Evolutionary conservation across 108 stramenopile species (phyloP).

Genomic region (Skeletonema potamos): DNA sequence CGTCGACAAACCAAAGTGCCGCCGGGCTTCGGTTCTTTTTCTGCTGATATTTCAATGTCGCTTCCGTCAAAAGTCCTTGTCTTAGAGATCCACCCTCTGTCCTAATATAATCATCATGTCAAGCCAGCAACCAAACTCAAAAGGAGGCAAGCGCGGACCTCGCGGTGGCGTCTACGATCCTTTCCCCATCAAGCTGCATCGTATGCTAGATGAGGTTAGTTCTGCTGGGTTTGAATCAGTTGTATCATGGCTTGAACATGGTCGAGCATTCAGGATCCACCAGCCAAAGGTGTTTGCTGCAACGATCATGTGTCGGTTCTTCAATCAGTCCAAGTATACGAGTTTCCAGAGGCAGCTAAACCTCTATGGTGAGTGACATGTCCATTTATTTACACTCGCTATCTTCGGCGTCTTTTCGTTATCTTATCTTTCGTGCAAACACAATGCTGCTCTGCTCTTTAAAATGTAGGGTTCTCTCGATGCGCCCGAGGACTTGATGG

Average conservation of each 20-base stretch:
- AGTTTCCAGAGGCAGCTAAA: conserved; percentile 77
- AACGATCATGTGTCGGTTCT: conserved; percentile 79
- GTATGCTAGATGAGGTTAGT: conserved; percentile 62
- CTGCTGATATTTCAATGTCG: no score
- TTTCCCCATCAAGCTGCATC: conserved; percentile 73
- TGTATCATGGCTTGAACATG: conserved; percentile 80
- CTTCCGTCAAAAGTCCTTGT: no score
- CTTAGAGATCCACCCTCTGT: no score
- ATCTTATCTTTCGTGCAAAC: not conserved
- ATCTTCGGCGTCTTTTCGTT: not conserved
- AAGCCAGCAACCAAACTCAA: not conserved
- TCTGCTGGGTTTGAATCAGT: conserved; percentile 54
- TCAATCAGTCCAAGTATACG: conserved; percentile 59
- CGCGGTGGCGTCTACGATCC: conserved; percentile 62
- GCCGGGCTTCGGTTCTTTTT: no score
- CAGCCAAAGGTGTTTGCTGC: conserved; percentile 66
- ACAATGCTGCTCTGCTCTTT: not conserved
- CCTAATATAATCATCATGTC: no score
- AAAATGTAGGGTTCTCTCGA: conserved; percentile 42
- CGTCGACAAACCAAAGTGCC: no score
- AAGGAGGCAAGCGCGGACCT: conserved; percentile 28
- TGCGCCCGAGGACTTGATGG: conserved; percentile 37
- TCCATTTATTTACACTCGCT: not conserved
- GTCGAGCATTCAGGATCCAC: conserved; percentile 78
- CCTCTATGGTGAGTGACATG: conserved; percentile 51